phyloP scores from a whole-genome alignment of 768 basidiomycete species.

The Leccinum ochraceum region DNA sequence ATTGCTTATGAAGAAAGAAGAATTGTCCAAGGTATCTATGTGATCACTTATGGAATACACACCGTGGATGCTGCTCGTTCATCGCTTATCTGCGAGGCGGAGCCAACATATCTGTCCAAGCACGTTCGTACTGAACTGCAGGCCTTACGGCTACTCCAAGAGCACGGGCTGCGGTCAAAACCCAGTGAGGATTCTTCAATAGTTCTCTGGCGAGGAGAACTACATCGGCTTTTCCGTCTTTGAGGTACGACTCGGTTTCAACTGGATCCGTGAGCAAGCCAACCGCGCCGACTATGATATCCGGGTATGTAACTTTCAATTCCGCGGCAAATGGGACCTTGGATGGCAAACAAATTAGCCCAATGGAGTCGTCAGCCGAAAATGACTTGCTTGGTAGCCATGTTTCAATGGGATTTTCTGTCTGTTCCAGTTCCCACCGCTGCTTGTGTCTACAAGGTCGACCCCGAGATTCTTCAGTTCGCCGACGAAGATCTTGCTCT shows the following conservation, averaged over 20 bases:
- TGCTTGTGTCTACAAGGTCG: constrained; percentile 74
- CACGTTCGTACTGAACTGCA: constrained; percentile 72
- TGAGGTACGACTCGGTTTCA: constrained; percentile 62
- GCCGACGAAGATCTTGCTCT: constrained; percentile 59
- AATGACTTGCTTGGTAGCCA: constrained; percentile 57
- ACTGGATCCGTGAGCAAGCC: constrained; percentile 69
- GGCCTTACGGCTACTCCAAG: constrained; percentile 66
- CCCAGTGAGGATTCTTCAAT: constrained; percentile 66
- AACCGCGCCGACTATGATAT: constrained; percentile 59
- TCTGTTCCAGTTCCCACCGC: constrained; percentile 62
- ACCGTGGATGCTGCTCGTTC: not conserved
- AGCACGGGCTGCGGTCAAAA: constrained; percentile 58
- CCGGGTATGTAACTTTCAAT: constrained; percentile 60
- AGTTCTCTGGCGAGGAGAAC: constrained; percentile 69
- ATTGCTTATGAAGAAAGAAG: not conserved
- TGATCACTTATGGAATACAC: constrained; percentile 1
- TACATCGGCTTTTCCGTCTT: constrained; percentile 67
- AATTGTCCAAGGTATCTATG: constrained; percentile 3
- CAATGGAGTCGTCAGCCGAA: not conserved
- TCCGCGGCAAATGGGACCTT: constrained; percentile 70
- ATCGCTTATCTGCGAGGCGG: not conserved
- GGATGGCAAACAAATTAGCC: not conserved
- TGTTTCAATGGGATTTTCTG: constrained; percentile 56
- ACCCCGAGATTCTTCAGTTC: constrained; percentile 62
- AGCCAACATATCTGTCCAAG: constrained; percentile 45